These are phyloP conservation scores for Wallacemonas sp. DNA, from an alignment of 208 protist species.

Conservation along the genomic window DNA sequence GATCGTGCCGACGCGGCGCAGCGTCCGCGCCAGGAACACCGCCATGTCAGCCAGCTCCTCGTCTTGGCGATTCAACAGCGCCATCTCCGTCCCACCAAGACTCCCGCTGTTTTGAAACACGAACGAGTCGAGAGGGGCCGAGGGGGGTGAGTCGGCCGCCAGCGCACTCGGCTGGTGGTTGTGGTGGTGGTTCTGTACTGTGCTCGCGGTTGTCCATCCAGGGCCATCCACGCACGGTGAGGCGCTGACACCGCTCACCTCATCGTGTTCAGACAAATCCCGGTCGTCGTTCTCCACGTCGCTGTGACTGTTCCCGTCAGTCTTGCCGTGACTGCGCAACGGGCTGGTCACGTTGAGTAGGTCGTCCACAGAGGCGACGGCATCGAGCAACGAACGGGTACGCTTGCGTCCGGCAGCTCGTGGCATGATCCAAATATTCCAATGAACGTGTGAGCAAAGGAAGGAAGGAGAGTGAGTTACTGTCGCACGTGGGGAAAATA, in stretches of 20 bases:
- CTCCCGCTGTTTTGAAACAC: constrained; percentile 9
- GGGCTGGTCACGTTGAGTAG: not conserved
- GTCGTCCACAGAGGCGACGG: constrained; percentile 1
- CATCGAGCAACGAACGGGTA: constrained; percentile 4
- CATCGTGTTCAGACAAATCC: not conserved
- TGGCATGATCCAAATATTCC: no score
- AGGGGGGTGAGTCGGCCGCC: not conserved
- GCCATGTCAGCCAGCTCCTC: constrained; percentile 78
- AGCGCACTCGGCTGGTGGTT: no score
- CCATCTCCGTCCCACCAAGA: constrained; percentile 56
- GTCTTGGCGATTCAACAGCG: constrained; percentile 63
- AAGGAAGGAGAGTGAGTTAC: no score
- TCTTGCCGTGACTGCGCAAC: no score
- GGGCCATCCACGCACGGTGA: no score
- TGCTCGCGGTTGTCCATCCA: not conserved
- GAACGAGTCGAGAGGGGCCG: not conserved
- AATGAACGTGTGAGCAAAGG: no score
- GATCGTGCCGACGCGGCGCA: constrained; percentile 27
- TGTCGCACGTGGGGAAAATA: no score
- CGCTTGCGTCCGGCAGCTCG: not conserved
- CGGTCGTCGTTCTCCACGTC: not conserved
- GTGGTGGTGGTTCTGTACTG: no score
- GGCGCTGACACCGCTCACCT: not conserved
- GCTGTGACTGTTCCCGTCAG: not conserved
- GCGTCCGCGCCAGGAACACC: constrained; percentile 53